Base-by-base conservation (phyloP, 768 basidiomycete species). In the Cystobasidium tubakii region DNA sequence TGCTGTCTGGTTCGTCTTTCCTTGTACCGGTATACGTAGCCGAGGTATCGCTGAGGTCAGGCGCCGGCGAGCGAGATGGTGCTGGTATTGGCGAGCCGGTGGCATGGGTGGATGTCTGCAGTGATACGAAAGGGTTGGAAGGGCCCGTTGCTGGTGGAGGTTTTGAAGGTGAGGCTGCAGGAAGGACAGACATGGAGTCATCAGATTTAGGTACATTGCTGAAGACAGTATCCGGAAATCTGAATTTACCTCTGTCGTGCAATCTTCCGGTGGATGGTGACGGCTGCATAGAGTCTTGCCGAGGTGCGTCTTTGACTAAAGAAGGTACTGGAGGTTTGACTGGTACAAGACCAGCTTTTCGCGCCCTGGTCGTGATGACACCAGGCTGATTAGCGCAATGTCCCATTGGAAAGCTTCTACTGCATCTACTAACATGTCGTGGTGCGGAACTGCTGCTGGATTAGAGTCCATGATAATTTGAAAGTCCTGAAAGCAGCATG, bases 401-500 rank as follows among this genome's bases (percentile, higher is more conserved):
- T n/a, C n/a, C n/a, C n/a, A n/a, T n/a, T n/a, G n/a, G n/a, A n/a
- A n/a, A 23, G 10, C 63, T 25, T 10, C 15, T 21, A 10, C 15
- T 36, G 36, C 63, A 13, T 27, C 9, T n/a, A 39, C 66, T 46
- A 12, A 54, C 66, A 67, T 13, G 21, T 67, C 50, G 29, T 67
- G 43, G 17, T 42, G 46, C n/a, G 23, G 66, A 33, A 2, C 44
- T 10, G 13, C 31, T 29, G 57, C 33, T 60, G 87, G 83, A 1
- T 87, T 87, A 4, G 77, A 76, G 78, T 95, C 91, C 87, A 91
- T 88, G 69, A 95, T 92, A 77, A 95, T 90, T 83, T 95, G 92
- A 75, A 95, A 85, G 80, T 95, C 88, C 89, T 91, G 77, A 31
- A 39, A 27, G 13, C 1, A 21, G 3, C 15, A 55, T 42, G 13